These are phyloP conservation scores for Margaritispora aquatica DNA, from an alignment of 495 filamentous ascomycete genomes.

Conservation along the genomic window DNA sequence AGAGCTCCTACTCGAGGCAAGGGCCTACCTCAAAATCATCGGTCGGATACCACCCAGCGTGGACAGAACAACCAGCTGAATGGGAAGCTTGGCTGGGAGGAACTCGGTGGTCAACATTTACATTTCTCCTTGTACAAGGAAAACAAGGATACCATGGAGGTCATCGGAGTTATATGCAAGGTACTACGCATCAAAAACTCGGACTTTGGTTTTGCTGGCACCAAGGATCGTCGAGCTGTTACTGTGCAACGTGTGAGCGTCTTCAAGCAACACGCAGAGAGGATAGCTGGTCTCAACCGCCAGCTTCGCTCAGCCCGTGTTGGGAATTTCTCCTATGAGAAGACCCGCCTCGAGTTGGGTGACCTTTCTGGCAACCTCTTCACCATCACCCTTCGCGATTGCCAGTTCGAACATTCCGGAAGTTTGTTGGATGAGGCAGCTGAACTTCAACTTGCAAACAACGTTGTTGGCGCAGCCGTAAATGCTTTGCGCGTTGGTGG, in stretches of 20 bases:
- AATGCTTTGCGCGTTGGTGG: slow-evolving; percentile 53
- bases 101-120: slow-evolving; percentile 68
- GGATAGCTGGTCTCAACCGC: slow-evolving; percentile 55
- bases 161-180: slow-evolving; percentile 63
- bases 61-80: slow-evolving; percentile 12
- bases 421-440: slow-evolving; percentile 28
- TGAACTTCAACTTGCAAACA: slow-evolving; percentile 34
- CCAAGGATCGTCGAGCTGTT: slow-evolving; percentile 86
- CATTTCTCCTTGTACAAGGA: slow-evolving; percentile 97
- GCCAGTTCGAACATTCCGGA: slow-evolving; percentile 50
- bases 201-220: slow-evolving; percentile 80
- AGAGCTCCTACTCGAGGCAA: slow-evolving; percentile 20
- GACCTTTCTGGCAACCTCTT: slow-evolving; percentile 88
- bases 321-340: slow-evolving; percentile 71
- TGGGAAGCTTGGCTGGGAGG: slow-evolving; percentile 24
- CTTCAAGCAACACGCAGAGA: slow-evolving; percentile 54
- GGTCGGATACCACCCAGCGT: slow-evolving; percentile 16
- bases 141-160: slow-evolving; percentile 97
- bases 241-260: slow-evolving; percentile 82
- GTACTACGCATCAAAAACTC: slow-evolving; percentile 60
- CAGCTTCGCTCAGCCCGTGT: slow-evolving; percentile 55
- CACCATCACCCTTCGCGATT: slow-evolving; percentile 80
- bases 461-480: slow-evolving; percentile 50
- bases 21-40: slow-evolving; percentile 10
- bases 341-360: slow-evolving; percentile 67